These are phyloP conservation scores for Plasmodium gallinaceum DNA, from an alignment of 169 alveolate species.

Conservation along the genomic window DNA sequence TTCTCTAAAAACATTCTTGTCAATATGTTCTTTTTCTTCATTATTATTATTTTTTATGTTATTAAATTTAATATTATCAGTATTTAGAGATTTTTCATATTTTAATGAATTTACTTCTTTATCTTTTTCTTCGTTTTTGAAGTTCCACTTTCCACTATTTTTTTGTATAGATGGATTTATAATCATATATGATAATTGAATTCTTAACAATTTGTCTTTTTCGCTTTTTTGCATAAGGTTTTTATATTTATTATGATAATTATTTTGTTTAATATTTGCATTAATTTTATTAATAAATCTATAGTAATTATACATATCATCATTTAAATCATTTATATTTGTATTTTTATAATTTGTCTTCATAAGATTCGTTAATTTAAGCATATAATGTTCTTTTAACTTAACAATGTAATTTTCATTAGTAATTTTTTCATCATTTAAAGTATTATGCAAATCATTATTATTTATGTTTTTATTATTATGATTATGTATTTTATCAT, in stretches of 20 bases:
- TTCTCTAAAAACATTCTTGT: background rate
- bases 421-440: background rate
- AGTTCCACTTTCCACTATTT: slow-evolving; percentile 73
- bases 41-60: background rate
- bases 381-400: slow-evolving; percentile 62
- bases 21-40: background rate
- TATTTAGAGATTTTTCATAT: background rate
- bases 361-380: slow-evolving; percentile 47
- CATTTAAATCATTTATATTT: slow-evolving; percentile 42
- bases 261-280: slow-evolving; percentile 61
- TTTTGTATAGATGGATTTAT: slow-evolving; percentile 72
- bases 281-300: slow-evolving; percentile 63
- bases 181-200: slow-evolving; percentile 68
- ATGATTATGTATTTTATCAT: slow-evolving; percentile 3
- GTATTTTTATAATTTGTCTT: slow-evolving; percentile 21
- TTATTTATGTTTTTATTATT: slow-evolving; percentile 5
- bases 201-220: slow-evolving; percentile 51
- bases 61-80: background rate
- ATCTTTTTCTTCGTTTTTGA: slow-evolving; percentile 51
- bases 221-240: slow-evolving; percentile 70
- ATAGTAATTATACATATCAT: slow-evolving; percentile 42
- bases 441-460: background rate
- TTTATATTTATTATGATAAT: slow-evolving; percentile 23
- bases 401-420: slow-evolving; percentile 21
- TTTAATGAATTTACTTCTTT: slow-evolving; percentile 5